phyloP scores from a whole-genome alignment of 1,284 basidiomycete genomes.

The Sporisorium graminicola region DNA sequence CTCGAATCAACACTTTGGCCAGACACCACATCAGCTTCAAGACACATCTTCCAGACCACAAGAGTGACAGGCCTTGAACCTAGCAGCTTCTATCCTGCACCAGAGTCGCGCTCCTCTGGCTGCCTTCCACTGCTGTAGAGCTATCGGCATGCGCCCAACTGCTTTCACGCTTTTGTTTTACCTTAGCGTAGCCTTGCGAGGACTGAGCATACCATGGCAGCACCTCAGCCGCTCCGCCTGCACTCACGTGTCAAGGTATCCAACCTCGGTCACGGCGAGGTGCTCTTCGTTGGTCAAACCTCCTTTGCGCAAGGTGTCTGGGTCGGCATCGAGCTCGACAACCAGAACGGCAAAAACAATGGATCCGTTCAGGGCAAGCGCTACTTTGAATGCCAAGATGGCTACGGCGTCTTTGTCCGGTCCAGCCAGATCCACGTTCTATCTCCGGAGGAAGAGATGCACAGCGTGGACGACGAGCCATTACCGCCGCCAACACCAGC shows the following conservation, averaged over 20 bases:
- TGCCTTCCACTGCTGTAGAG: no score
- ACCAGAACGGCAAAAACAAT: slow-evolving; percentile 89
- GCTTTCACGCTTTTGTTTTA: background rate
- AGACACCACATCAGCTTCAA: background rate
- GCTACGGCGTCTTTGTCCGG: slow-evolving; percentile 90
- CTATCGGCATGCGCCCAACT: slow-evolving; percentile 4
- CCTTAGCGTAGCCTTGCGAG: slow-evolving; percentile 1
- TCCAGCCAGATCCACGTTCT: slow-evolving; percentile 84
- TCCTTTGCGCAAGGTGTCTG: slow-evolving; percentile 90
- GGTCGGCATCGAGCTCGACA: slow-evolving; percentile 89
- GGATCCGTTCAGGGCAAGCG: slow-evolving; percentile 84
- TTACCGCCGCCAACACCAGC: slow-evolving; percentile 7
- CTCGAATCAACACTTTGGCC: background rate
- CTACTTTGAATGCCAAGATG: slow-evolving; percentile 86
- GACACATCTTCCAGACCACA: background rate
- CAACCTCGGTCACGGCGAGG: slow-evolving; percentile 79
- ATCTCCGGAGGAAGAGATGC: slow-evolving; percentile 42
- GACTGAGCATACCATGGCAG: background rate
- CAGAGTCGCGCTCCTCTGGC: no score
- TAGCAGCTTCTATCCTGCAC: no score
- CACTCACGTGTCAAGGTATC: slow-evolving; percentile 60
- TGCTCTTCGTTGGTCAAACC: slow-evolving; percentile 86
- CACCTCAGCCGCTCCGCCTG: slow-evolving; percentile 50
- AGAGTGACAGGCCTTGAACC: no score
- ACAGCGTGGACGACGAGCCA: slow-evolving; percentile 48